phyloP scores from a whole-genome alignment of 2,329 filamentous ascomycete genomes.

The Microcyclosporella mali region DNA sequence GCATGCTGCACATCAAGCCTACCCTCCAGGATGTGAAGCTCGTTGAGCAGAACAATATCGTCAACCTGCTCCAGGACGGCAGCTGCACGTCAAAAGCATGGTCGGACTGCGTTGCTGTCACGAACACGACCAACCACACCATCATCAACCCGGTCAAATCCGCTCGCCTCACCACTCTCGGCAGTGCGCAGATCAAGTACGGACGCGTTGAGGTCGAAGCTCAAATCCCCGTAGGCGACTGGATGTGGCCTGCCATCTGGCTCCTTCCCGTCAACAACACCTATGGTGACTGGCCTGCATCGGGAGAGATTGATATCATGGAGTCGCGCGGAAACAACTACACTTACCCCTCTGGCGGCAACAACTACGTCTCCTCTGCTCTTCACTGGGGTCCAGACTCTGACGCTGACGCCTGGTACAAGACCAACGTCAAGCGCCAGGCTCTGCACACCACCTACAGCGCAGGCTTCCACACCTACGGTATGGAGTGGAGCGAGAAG shows the following conservation, averaged over 20 bases:
- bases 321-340: conserved; percentile 79
- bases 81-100: conserved; percentile 60
- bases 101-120: conserved; percentile 60
- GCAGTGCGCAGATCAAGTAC: conserved; percentile 66
- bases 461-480: conserved; percentile 65
- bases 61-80: conserved; percentile 61
- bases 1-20: conserved; percentile 66
- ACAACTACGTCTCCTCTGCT: conserved; percentile 72
- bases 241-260: conserved; percentile 91
- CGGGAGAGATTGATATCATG: conserved; percentile 77
- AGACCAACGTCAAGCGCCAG: conserved; percentile 69
- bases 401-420: conserved; percentile 73
- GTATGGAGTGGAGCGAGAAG: conserved; percentile 80
- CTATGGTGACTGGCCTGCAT: conserved; percentile 72
- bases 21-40: conserved; percentile 65
- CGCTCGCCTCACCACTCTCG: conserved; percentile 69
- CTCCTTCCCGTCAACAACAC: conserved; percentile 68
- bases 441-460: conserved; percentile 71
- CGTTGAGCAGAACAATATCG: conserved; percentile 59
- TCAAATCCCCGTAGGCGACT: conserved; percentile 69
- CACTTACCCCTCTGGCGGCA: conserved; percentile 68
- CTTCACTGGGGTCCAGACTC: conserved; percentile 75
- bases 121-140: conserved; percentile 70
- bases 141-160: conserved; percentile 74
- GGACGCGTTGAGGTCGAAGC: conserved; percentile 76